Evolutionary conservation across 345 rosid genomes (phyloP).

Genomic region (Dovyalis caffra): DNA sequence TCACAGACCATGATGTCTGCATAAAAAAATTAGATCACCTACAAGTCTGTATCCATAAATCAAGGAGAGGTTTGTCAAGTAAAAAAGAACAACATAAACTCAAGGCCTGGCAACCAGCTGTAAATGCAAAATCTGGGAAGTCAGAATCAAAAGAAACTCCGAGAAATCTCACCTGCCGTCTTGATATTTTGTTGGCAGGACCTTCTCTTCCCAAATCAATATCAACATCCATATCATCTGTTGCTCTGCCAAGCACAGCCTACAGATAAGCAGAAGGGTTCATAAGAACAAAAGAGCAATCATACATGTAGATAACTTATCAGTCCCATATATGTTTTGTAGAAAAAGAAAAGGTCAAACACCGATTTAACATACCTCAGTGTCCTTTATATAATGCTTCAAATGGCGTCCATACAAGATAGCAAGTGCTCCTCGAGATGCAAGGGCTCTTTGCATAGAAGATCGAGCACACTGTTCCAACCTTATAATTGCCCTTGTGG

Average conservation of each 20-base stretch:
- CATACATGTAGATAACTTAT: background rate
- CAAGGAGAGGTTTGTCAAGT: background rate
- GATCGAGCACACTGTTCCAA: conserved; percentile 35
- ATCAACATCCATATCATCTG: conserved; percentile 32
- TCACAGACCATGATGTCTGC: background rate
- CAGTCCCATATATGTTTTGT: background rate
- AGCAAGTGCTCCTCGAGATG: conserved; percentile 31
- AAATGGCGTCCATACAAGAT: conserved; percentile 26
- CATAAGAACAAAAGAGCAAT: background rate
- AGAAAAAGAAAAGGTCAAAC: conserved; percentile 2
- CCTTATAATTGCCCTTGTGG: conserved; percentile 22
- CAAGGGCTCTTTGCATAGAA: conserved; percentile 27
- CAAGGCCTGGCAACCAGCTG: no score
- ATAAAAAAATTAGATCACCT: background rate
- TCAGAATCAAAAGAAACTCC: background rate
- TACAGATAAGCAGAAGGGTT: background rate
- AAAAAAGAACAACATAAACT: background rate
- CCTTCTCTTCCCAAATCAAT: conserved; percentile 34
- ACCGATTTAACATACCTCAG: conserved; percentile 13
- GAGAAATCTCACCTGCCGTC: conserved; percentile 29
- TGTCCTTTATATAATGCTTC: conserved; percentile 29
- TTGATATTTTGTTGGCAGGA: conserved; percentile 33
- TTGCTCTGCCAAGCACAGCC: conserved; percentile 34
- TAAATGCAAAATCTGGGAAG: background rate
- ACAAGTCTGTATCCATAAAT: background rate